Evolutionary conservation across 306 rosid genomes (phyloP), one percentile per base, ranked within the genome.

Genomic region (Canavalia ensiformis): DNA sequence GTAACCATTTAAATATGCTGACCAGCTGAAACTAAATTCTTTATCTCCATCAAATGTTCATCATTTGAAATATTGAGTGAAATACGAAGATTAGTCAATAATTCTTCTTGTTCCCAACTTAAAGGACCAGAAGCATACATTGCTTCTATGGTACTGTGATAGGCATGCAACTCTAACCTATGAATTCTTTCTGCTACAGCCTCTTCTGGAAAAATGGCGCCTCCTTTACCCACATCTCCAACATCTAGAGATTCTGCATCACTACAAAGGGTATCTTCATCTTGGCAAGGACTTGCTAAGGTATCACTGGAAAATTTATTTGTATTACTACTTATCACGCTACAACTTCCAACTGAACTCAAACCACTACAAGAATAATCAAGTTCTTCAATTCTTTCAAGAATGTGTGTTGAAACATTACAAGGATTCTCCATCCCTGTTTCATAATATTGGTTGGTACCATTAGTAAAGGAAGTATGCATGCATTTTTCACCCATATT

Each of bases 301-400:
- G 74, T 76, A 83, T 82, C 68, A 82, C 84, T 79, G 41, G 78
- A 82, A 54, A 76, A 46, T 60, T 84, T 81, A 87, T 76, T 72
- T 68, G 84, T 76, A 62, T 74, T 73, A 81, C 82, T 57, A 84
- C 90, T 79, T 81, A 50, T 83, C 77, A 84, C 89, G 86, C 94
- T 88, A 88, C 95, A 89, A 86, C 99, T 95, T 84, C 93, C 99
- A 67, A 95, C 94, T 64, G 97, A 95, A 83, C 89, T 91, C 58
- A 84, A 41, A 86, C 71, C 88, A 75, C 85, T 88, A 85, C 87
- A 89, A 81, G 78, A 78, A 72, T 78, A 87, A 89, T 68, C 87
- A 60, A 78, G 67, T 79, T 83, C 91, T 9, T 78, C 75, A 75
- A 84, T 81, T 88, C 87, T 82, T 84, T 86, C 92, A 84, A 74